Evolutionary conservation across 1,139 yeast species (phyloP).

Genomic region (Casaregolazyma suthepensis): DNA sequence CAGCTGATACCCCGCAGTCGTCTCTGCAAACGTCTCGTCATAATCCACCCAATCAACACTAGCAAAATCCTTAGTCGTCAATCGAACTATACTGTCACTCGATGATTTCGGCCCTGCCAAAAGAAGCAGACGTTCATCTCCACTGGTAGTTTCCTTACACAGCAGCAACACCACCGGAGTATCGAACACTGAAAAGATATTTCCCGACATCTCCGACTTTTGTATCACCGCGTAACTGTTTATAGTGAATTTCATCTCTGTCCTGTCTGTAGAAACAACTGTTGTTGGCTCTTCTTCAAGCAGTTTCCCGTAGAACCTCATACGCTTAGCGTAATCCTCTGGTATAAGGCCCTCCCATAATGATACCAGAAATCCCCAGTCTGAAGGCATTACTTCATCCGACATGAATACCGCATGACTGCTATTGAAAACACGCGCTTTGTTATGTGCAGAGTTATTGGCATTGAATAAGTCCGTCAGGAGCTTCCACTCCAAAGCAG

Average conservation of each 20-base stretch:
- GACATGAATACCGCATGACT: background rate
- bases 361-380: background rate
- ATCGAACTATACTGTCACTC: background rate
- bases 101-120: slow-evolving; percentile 4
- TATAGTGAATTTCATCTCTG: background rate
- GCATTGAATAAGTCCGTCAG: background rate
- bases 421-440: background rate
- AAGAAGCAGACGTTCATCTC: background rate
- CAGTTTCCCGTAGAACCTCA: background rate
- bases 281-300: background rate
- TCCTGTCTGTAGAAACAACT: background rate
- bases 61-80: background rate
- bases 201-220: background rate
- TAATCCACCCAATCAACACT: background rate
- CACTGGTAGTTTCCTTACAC: background rate
- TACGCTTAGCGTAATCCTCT: background rate
- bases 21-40: background rate
- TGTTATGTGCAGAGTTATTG: background rate
- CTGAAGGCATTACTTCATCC: background rate
- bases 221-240: background rate
- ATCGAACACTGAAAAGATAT: background rate
- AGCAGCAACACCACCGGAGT: background rate
- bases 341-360: background rate
- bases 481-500: slow-evolving; percentile 5
- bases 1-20: background rate